phyloP scores from a whole-genome alignment of 768 basidiomycete species.

The Hirschioporus abietinus region DNA sequence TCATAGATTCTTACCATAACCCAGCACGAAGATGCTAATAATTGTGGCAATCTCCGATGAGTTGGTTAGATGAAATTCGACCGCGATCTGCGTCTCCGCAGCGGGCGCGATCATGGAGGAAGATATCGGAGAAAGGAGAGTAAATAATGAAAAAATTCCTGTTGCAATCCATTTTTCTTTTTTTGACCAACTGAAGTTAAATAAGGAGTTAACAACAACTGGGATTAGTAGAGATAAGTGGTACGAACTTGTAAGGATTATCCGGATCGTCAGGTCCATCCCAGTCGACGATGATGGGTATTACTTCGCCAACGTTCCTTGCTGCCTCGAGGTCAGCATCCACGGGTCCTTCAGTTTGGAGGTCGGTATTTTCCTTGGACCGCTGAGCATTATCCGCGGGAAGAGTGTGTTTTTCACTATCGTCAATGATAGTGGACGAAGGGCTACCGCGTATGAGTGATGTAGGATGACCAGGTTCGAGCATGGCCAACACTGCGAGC shows the following conservation, averaged over 20 bases:
- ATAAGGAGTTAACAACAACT: too few species aligned
- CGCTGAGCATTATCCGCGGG: background rate
- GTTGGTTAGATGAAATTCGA: constrained; percentile 6
- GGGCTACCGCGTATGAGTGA: too few species aligned
- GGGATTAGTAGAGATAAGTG: too few species aligned
- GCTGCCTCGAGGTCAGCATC: background rate
- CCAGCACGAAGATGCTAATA: constrained; percentile 3
- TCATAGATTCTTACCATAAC: background rate
- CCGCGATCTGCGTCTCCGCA: constrained; percentile 3
- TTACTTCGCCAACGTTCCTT: background rate
- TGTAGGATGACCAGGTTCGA: too few species aligned
- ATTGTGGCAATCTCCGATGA: background rate
- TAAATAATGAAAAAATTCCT: background rate
- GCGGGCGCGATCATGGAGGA: constrained; percentile 9
- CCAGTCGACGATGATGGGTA: constrained; percentile 7
- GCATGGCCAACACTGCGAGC: too few species aligned
- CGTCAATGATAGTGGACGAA: too few species aligned
- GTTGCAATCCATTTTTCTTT: background rate
- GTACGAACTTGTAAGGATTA: constrained; percentile 2
- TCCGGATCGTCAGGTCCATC: constrained; percentile 6
- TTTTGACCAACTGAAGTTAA: background rate
- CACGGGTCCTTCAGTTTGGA: background rate
- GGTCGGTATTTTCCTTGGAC: background rate
- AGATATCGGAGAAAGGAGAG: constrained; percentile 6
- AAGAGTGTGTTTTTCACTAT: too few species aligned